phyloP scores from a whole-genome alignment of 1,284 basidiomycete species.

The Porogramme epimiltina region DNA sequence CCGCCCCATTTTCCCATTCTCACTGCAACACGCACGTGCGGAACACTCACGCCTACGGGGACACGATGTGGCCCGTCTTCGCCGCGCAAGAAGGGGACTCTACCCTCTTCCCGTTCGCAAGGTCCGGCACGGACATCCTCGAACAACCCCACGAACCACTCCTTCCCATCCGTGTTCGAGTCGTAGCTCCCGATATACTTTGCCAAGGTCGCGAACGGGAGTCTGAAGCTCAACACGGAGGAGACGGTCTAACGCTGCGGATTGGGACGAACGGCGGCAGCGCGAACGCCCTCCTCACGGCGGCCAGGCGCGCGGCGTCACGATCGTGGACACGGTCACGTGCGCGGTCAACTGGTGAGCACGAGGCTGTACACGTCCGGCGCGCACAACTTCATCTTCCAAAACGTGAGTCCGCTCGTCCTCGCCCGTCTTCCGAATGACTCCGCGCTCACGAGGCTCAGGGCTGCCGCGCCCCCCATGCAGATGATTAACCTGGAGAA shows the following conservation, averaged over 20 bases:
- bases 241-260: constrained; percentile 50
- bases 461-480: too few species aligned
- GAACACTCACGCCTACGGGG: constrained; percentile 34
- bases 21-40: not conserved
- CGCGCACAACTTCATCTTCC: constrained; percentile 49
- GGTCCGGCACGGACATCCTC: constrained; percentile 46
- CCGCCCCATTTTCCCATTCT: not conserved
- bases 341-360: constrained; percentile 46
- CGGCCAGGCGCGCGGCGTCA: constrained; percentile 37
- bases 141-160: constrained; percentile 39
- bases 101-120: constrained; percentile 43
- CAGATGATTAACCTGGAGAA: constrained; percentile 37
- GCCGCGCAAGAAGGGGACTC: constrained; percentile 41
- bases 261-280: constrained; percentile 54
- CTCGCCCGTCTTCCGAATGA: too few species aligned
- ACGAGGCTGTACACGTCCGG: constrained; percentile 43
- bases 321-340: constrained; percentile 41
- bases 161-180: constrained; percentile 39
- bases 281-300: constrained; percentile 39
- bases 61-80: constrained; percentile 44
- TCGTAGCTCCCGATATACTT: constrained; percentile 39
- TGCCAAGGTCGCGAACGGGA: constrained; percentile 27
- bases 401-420: constrained; percentile 48
- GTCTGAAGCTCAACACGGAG: constrained; percentile 9
- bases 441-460: too few species aligned